phyloP scores from a whole-genome alignment of 805 yeast species.

The Cyberlindnera nakhonratchasimensis region DNA sequence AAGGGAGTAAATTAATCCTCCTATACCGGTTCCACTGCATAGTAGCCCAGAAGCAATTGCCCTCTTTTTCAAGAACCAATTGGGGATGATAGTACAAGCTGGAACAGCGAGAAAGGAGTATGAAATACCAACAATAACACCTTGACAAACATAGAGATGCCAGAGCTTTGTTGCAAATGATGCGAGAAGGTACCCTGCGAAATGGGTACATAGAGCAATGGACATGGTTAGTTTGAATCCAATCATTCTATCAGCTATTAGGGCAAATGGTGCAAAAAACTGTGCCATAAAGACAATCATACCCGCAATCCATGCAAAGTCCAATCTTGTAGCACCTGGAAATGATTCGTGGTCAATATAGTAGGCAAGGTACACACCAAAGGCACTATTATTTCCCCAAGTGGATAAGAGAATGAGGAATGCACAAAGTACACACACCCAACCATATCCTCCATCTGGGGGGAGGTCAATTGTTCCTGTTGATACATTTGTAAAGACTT shows the following conservation, averaged over 20 bases:
- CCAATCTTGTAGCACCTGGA: slow-evolving; percentile 51
- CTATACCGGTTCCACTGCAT: slow-evolving; percentile 49
- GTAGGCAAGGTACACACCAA: slow-evolving; percentile 58
- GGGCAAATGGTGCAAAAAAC: slow-evolving; percentile 54
- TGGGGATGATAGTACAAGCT: slow-evolving; percentile 57
- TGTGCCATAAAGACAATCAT: slow-evolving; percentile 55
- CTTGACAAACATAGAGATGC: slow-evolving; percentile 69
- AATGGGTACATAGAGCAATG: slow-evolving; percentile 48
- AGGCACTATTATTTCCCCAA: slow-evolving; percentile 65
- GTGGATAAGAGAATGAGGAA: slow-evolving; percentile 51
- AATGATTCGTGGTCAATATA: slow-evolving; percentile 50
- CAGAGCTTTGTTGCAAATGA: slow-evolving; percentile 55
- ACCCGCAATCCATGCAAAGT: slow-evolving; percentile 69
- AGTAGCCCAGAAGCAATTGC: slow-evolving; percentile 50
- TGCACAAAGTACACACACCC: slow-evolving; percentile 56
- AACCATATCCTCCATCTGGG: slow-evolving; percentile 69
- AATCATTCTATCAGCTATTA: slow-evolving; percentile 43
- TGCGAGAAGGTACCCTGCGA: slow-evolving; percentile 56
- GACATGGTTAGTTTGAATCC: slow-evolving; percentile 48
- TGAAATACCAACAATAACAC: slow-evolving; percentile 53
- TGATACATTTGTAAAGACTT: slow-evolving; percentile 34
- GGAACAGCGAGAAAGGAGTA: slow-evolving; percentile 56
- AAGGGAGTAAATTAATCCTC: slow-evolving; percentile 45
- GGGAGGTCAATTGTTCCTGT: slow-evolving; percentile 37
- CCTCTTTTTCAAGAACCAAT: slow-evolving; percentile 64